Evolutionary conservation across 768 basidiomycete genomes (phyloP).

Genomic region (Amanita inopinata): DNA sequence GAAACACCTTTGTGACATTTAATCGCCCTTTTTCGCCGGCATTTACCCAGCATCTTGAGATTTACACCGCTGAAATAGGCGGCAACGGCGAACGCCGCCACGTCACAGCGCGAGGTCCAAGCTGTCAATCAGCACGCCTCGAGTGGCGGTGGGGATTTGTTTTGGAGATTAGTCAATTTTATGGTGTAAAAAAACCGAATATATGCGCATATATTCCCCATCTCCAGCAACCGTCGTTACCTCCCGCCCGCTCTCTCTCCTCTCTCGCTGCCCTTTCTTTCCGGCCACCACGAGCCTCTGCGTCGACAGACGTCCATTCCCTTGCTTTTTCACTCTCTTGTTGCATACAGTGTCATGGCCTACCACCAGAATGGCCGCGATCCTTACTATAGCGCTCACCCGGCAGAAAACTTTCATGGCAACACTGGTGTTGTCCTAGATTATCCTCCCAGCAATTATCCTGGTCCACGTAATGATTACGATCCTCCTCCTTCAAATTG

Average conservation of each 20-base stretch:
- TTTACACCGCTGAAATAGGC: too few species aligned
- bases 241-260: not conserved
- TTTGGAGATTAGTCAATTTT: too few species aligned
- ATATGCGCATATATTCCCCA: too few species aligned
- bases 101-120: too few species aligned
- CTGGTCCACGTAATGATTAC: constrained; percentile 31
- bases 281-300: not conserved
- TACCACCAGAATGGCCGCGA: constrained; percentile 41
- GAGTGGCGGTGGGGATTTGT: too few species aligned
- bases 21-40: not conserved
- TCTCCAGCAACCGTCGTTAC: constrained; percentile 9
- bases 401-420: constrained; percentile 14
- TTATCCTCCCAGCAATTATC: constrained; percentile 22
- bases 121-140: too few species aligned
- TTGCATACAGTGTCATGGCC: constrained; percentile 33
- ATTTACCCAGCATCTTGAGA: not conserved
- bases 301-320: constrained; percentile 19
- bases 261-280: not conserved
- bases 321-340: constrained; percentile 9
- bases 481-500: constrained; percentile 31
- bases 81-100: too few species aligned
- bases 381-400: constrained; percentile 34
- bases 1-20: constrained; percentile 17
- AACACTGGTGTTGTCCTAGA: constrained; percentile 24
- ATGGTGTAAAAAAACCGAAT: too few species aligned